Evolutionary conservation across 164 flowering plant genomes (phyloP).

Genomic region (Platanus orientalis): DNA sequence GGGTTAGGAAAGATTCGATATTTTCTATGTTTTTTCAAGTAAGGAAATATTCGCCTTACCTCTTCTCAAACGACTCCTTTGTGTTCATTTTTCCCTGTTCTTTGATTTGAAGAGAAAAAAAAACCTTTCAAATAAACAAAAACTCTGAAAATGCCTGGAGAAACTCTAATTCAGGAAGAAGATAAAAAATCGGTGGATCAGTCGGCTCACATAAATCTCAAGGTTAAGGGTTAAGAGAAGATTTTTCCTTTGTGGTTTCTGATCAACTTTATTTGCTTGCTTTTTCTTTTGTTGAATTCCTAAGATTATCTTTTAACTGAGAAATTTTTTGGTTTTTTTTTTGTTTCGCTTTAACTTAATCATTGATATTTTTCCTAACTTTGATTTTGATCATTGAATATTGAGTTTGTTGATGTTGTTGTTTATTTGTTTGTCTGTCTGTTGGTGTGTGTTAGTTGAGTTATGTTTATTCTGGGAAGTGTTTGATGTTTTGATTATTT

Average conservation of each 20-base stretch:
- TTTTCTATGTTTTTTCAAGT: no score
- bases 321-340: background rate
- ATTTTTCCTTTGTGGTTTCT: background rate
- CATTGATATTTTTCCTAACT: background rate
- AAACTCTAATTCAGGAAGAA: background rate
- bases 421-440: background rate
- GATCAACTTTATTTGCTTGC: background rate
- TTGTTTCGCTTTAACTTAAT: background rate
- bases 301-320: background rate
- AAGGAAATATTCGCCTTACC: no score
- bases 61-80: no score
- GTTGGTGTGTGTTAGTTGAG: background rate
- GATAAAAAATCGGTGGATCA: background rate
- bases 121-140: no score
- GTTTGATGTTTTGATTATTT: background rate
- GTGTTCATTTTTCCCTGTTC: no score
- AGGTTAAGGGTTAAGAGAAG: background rate
- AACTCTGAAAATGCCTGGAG: background rate
- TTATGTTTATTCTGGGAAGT: background rate
- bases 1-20: no score
- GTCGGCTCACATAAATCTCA: background rate
- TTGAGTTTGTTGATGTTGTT: no score
- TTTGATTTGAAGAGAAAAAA: no score
- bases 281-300: background rate
- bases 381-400: background rate